Base-by-base conservation (phyloP, 495 filamentous ascomycete species). In the Lasiosphaeria ovina region DNA sequence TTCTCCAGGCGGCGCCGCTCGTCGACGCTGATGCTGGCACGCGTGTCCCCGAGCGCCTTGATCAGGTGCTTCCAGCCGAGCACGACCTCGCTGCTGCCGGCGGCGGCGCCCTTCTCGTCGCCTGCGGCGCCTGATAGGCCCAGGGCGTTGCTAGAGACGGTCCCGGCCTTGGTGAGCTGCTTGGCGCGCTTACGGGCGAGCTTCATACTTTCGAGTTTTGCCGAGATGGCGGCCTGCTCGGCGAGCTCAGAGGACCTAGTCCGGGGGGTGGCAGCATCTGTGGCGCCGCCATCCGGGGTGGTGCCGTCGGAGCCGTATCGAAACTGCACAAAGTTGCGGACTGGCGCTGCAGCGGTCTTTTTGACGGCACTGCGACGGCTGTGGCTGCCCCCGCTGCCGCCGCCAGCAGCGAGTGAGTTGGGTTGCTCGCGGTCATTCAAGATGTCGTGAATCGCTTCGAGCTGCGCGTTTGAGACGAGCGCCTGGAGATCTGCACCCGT, bases 401-500 rank as follows among this genome's bases (percentile, higher is more conserved):
- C 10, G 12, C 35, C 17, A 32, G 14, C 10, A 8, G n/a, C 31
- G 12, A 40, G 11, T 1, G 49, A 3, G 8, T 34, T 9, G 6
- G 36, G 4, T 7, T 64, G 64, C n/a, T 83, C 79, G 0, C 78
- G 77, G 60, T 90, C 89, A 11, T 86, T 88, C 3, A 98, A 83
- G 2, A 93, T 85, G 61, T 96, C 92, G 62, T 98, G 94, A 59
- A 98, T 95, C 33, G 94, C 94, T 73, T 98, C 95, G 6, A 98
- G 80, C 72, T 98, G 94, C 4, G 94, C 94, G 63, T 98, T 98
- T 60, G 95, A 97, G 14, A 98, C 84, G 9, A 98, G 83, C 0
- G 94, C 94, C 72, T 97, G 95, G 16, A 98, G 77, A 79, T 98
- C 94, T 0, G 94, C 94, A 2, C 94, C 94, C 0, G 90, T 91